Evolutionary conservation across 2,329 filamentous ascomycete species (phyloP).

Genomic region (Nemania abortiva): DNA sequence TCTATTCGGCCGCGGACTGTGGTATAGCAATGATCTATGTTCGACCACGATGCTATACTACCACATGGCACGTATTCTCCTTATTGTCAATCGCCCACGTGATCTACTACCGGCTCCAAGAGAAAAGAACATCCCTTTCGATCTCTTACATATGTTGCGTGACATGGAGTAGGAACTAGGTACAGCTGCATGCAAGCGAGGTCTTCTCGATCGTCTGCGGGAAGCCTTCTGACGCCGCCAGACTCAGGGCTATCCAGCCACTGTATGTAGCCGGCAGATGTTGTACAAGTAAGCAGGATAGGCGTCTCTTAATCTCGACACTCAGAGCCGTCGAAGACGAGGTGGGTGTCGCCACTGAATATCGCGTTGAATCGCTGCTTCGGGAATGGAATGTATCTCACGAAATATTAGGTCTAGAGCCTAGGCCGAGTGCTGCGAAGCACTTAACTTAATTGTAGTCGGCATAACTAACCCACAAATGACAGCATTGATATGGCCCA

Average conservation of each 20-base stretch:
- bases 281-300: background rate
- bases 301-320: background rate
- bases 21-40: background rate
- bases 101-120: background rate
- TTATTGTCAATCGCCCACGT: background rate
- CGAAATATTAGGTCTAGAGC: background rate
- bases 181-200: background rate
- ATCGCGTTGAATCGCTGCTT: background rate
- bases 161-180: background rate
- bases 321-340: background rate
- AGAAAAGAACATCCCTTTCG: no score
- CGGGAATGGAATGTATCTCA: background rate
- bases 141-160: background rate
- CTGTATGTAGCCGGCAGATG: background rate
- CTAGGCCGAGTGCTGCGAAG: background rate
- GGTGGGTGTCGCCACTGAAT: background rate
- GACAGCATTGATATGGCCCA: no score
- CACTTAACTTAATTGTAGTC: no score
- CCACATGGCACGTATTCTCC: background rate
- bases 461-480: no score
- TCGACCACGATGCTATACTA: slow-evolving; percentile 1
- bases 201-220: background rate
- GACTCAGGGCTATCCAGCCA: background rate
- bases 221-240: background rate
- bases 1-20: background rate